phyloP scores from a whole-genome alignment of 2,329 filamentous ascomycete species.

The Hypoxylon sp. region DNA sequence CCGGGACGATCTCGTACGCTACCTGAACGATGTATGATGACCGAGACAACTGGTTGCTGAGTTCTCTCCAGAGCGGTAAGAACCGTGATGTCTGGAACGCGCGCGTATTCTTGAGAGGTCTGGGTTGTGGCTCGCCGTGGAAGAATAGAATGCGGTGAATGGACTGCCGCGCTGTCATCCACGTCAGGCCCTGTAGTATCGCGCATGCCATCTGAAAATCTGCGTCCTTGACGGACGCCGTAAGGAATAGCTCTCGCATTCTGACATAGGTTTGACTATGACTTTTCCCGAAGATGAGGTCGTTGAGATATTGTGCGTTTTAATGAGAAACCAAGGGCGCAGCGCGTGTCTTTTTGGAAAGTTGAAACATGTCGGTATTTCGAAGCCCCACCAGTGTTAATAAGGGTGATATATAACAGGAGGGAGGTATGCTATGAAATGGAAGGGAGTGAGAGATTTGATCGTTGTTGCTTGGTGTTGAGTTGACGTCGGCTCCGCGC shows the following conservation, averaged over 20 bases:
- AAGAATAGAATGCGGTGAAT: conserved; percentile 69
- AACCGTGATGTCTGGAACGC: conserved; percentile 35
- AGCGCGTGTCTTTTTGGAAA: not conserved
- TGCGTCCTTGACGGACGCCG: conserved; percentile 65
- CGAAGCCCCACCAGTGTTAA: not conserved
- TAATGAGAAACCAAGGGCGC: not conserved
- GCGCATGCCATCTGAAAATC: conserved; percentile 66
- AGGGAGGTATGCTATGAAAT: not conserved
- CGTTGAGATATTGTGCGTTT: not conserved
- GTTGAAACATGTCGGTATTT: not conserved
- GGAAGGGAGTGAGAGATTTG: not conserved
- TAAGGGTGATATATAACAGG: not conserved
- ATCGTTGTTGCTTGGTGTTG: conserved; percentile 1
- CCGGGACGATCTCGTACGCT: conserved; percentile 67
- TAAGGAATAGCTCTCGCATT: conserved; percentile 74
- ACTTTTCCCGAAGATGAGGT: not conserved
- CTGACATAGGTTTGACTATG: not conserved
- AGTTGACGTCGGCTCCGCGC: not conserved
- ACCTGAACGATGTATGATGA: conserved; percentile 71
- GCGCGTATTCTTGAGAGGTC: conserved; percentile 61
- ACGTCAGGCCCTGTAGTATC: conserved; percentile 70
- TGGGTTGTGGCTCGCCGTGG: conserved; percentile 62
- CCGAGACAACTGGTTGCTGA: conserved; percentile 68
- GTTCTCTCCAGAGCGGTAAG: conserved; percentile 63
- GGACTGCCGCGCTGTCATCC: conserved; percentile 67